These are phyloP conservation scores for Suillus fuscotomentosus DNA, from an alignment of 768 basidiomycete genomes.

Conservation along the genomic window DNA sequence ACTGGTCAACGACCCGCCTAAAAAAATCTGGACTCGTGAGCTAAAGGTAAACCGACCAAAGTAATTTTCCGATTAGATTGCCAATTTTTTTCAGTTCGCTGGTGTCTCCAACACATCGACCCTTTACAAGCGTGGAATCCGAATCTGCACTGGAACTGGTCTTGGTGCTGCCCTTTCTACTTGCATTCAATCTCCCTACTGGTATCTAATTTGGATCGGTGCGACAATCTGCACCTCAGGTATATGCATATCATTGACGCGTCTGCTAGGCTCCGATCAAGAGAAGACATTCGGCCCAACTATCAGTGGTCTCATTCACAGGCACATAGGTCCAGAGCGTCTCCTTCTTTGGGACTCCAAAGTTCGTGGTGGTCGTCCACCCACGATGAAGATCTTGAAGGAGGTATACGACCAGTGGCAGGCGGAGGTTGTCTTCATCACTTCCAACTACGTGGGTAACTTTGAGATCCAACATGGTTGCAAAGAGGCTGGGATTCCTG, in stretches of 20 bases:
- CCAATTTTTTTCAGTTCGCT: constrained; percentile 50
- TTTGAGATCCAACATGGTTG: constrained; percentile 78
- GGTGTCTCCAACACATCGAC: constrained; percentile 80
- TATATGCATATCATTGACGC: constrained; percentile 11
- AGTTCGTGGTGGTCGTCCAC: constrained; percentile 68
- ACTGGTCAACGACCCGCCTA: constrained; percentile 69
- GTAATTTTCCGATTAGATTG: constrained; percentile 4
- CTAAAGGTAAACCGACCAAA: constrained; percentile 54
- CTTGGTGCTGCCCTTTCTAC: constrained; percentile 79
- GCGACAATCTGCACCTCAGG: constrained; percentile 15
- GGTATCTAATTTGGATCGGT: constrained; percentile 83
- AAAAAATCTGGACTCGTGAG: constrained; percentile 74
- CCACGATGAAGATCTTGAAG: constrained; percentile 75
- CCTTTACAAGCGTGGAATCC: constrained; percentile 74
- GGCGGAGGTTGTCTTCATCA: constrained; percentile 83
- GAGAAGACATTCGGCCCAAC: constrained; percentile 84
- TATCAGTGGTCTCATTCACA: constrained; percentile 69
- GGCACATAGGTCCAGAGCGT: constrained; percentile 71
- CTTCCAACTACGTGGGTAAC: constrained; percentile 80
- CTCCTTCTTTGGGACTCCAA: constrained; percentile 79
- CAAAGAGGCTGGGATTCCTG: constrained; percentile 65
- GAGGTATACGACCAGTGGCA: constrained; percentile 68
- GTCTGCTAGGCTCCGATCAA: constrained; percentile 65
- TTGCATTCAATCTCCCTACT: constrained; percentile 71
- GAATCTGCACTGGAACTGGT: constrained; percentile 81